Percentiles rank a stretch among this genome's conserved stretches.
Evolutionary conservation across 768 basidiomycete species (phyloP).

Genomic region (Phaffia tasmanica): DNA sequence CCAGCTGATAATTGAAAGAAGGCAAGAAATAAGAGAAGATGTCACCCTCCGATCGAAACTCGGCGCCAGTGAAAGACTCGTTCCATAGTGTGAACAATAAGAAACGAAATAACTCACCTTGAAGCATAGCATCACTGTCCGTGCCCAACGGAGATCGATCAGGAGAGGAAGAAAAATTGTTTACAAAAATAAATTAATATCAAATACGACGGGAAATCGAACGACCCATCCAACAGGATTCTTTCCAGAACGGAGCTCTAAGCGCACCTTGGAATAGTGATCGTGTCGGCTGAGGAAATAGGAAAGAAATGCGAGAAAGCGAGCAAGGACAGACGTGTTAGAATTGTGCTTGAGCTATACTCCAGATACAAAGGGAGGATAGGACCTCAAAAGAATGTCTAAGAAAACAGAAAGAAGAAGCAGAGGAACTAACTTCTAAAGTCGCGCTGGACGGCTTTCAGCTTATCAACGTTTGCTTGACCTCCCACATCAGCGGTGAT

Average conservation of each 20-base stretch:
- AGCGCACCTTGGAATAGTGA: constrained; percentile 33
- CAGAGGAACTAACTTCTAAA: constrained; percentile 35
- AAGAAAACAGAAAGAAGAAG: constrained; percentile 3
- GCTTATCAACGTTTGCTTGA: constrained; percentile 32
- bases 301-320: background rate
- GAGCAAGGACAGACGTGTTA: background rate
- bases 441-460: constrained; percentile 32
- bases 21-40: background rate
- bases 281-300: constrained; percentile 34
- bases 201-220: background rate
- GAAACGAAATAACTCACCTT: constrained; percentile 19
- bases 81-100: background rate
- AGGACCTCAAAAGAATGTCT: background rate
- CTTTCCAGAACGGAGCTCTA: background rate
- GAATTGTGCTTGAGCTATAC: background rate
- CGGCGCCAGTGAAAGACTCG: too few species aligned
- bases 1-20: constrained; percentile 19
- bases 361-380: background rate
- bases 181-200: background rate
- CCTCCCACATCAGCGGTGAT: constrained; percentile 37
- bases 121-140: constrained; percentile 35
- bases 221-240: too few species aligned
- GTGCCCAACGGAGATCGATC: too few species aligned
- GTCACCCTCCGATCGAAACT: background rate
- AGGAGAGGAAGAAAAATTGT: background rate